Base-by-base conservation (phyloP, 2,329 filamentous ascomycete species). In the Pseudogymnoascus sp. region DNA sequence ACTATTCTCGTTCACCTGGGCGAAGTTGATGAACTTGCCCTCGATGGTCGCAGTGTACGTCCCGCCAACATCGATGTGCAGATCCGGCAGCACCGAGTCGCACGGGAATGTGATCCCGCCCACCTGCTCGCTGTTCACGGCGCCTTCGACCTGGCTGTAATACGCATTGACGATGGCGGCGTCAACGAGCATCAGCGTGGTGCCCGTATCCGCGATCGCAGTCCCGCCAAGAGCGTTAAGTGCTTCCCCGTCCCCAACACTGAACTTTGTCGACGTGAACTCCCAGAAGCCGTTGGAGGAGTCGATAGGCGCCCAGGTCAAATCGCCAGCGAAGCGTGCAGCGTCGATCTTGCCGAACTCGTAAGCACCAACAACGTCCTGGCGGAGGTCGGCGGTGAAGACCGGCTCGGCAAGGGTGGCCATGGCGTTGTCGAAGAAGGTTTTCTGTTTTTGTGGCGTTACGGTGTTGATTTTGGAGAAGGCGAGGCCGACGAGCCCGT, bases 401-500 rank as follows among this genome's bases (percentile, higher is more conserved):
- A 88, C 72, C 10, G 80, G 81, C 88, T 84, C 50, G n/a, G 67
- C 65, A 26, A 74, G 72, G 38, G 62, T 64, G n/a, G 68, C 40
- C 53, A 70, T 65, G 42, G 67, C 70, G 65, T 73, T 75, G 62
- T 73, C 72, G 63, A 75, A 74, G 68, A 73, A 75, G 26, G 73
- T 75, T 66, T 74, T 74, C 65, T 74, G 71, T 19, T 69, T 66
- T 19, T 65, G 62, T 10, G 73, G 73, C 67, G 71, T 68, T 61
- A 75, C 69, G 26, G 72, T 75, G 65, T 75, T 75, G 42, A 73
- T 67, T 60, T 72, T 73, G 60, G 70, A 71, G 66, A 70, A 74
- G 2, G 80, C 86, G 59, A 89, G 79, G n/a, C 86, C 86, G 53
- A 89, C 79, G 15, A 89, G 79, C 35, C 86, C 86, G 68, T 88